Evolutionary conservation across 257 asterid species (phyloP).

Genomic region (Scutellaria baicalensis): DNA sequence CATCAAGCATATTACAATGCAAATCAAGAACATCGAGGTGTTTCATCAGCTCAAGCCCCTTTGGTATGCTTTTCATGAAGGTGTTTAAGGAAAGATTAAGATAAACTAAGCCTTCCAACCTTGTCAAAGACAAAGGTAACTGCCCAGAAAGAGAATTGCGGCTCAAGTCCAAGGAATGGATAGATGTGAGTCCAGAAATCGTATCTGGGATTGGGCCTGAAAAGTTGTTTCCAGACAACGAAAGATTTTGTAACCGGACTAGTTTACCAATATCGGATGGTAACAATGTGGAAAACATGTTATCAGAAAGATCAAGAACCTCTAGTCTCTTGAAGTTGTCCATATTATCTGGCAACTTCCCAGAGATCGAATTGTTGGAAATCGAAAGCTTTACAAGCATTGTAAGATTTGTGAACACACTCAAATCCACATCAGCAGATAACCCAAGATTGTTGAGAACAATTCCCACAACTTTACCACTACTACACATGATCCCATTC

Average conservation of each 20-base stretch:
- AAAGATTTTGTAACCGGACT: constrained; percentile 51
- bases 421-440: constrained; percentile 59
- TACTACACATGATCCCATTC: constrained; percentile 84
- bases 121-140: constrained; percentile 48
- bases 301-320: constrained; percentile 66
- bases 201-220: constrained; percentile 71
- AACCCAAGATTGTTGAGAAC: constrained; percentile 69
- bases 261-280: constrained; percentile 68
- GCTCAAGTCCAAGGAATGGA: constrained; percentile 69
- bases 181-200: constrained; percentile 50
- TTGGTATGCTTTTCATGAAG: constrained; percentile 53
- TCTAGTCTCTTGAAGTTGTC: constrained; percentile 52
- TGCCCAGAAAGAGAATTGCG: constrained; percentile 66
- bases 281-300: constrained; percentile 48
- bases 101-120: constrained; percentile 45
- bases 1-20: constrained; percentile 83
- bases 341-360: constrained; percentile 45
- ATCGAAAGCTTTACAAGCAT: constrained; percentile 73
- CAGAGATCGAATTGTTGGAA: constrained; percentile 67
- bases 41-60: constrained; percentile 70
- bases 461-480: constrained; percentile 79
- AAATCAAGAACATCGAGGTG: constrained; percentile 67
- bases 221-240: constrained; percentile 80
- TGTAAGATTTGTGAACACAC: constrained; percentile 60
- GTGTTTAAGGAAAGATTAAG: constrained; percentile 69